Evolutionary conservation across 2,329 filamentous ascomycete species (phyloP).

Genomic region (Drechslerella dactyloides): DNA sequence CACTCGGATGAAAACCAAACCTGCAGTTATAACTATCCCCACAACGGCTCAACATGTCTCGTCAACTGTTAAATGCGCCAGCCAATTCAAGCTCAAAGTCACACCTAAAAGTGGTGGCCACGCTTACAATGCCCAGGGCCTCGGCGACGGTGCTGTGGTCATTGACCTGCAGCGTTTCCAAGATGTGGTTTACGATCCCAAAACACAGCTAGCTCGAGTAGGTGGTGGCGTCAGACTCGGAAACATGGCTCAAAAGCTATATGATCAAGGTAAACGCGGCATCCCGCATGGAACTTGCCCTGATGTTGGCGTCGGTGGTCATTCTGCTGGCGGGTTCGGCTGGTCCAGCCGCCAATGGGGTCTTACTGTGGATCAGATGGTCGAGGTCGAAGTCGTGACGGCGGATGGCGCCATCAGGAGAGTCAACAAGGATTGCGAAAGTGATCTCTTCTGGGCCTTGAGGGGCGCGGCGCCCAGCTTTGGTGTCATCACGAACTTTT

Average conservation of each 20-base stretch:
- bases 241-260: slow-evolving; percentile 59
- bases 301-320: slow-evolving; percentile 58
- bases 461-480: slow-evolving; percentile 60
- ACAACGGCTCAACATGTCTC: slow-evolving; percentile 64
- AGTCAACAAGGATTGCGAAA: slow-evolving; percentile 56
- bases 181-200: slow-evolving; percentile 59
- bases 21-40: slow-evolving; percentile 66
- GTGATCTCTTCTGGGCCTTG: slow-evolving; percentile 60
- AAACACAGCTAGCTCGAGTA: slow-evolving; percentile 60
- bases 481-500: slow-evolving; percentile 58
- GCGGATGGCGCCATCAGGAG: slow-evolving; percentile 41
- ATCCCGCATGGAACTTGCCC: slow-evolving; percentile 52
- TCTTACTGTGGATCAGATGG: slow-evolving; percentile 63
- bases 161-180: slow-evolving; percentile 62
- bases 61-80: slow-evolving; percentile 66
- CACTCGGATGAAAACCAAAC: slow-evolving; percentile 56
- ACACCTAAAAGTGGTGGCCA: slow-evolving; percentile 70
- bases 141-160: slow-evolving; percentile 62
- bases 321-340: slow-evolving; percentile 59
- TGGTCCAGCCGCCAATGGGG: slow-evolving; percentile 62
- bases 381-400: slow-evolving; percentile 61
- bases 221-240: slow-evolving; percentile 63
- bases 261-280: slow-evolving; percentile 56
- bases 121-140: slow-evolving; percentile 65
- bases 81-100: slow-evolving; percentile 62